A percentile compares a stretch with the other conserved stretches of the same genome.
Conservation (phyloP, 139 green algal species). For the Chlamydomonas sp. region DNA sequence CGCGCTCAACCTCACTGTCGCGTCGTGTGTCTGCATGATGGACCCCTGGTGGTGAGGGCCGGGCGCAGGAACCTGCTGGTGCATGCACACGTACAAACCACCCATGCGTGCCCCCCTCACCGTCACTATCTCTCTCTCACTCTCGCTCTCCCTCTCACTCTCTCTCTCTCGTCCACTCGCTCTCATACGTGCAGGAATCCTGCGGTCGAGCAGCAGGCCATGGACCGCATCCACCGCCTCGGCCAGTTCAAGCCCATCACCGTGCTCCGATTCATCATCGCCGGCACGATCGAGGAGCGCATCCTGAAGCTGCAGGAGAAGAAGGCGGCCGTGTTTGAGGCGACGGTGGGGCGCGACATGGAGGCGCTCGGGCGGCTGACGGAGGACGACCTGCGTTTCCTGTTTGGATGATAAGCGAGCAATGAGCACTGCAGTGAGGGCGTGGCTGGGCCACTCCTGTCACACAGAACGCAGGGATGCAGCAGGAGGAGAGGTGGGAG, state of each 20-base stretch:
- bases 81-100: too few species aligned
- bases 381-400: constrained; percentile 85
- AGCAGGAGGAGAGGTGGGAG: constrained; percentile 91
- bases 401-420: constrained; percentile 59
- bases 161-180: constrained; percentile 19
- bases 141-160: not conserved
- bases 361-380: constrained; percentile 74
- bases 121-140: too few species aligned
- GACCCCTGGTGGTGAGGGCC: constrained; percentile 75
- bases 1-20: constrained; percentile 83
- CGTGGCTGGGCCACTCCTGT: too few species aligned
- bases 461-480: too few species aligned
- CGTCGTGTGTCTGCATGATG: constrained; percentile 69
- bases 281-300: constrained; percentile 84
- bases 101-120: too few species aligned
- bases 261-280: constrained; percentile 76
- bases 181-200: too few species aligned
- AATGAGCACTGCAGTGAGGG: too few species aligned
- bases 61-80: too few species aligned
- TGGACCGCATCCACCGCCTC: constrained; percentile 61
- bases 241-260: constrained; percentile 80
- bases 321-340: constrained; percentile 86
- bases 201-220: constrained; percentile 47
- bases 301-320: constrained; percentile 91
- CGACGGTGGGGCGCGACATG: constrained; percentile 72